Evolutionary conservation across 1,139 yeast genomes (phyloP).

Genomic region (Debaryomyces singareniensis): DNA sequence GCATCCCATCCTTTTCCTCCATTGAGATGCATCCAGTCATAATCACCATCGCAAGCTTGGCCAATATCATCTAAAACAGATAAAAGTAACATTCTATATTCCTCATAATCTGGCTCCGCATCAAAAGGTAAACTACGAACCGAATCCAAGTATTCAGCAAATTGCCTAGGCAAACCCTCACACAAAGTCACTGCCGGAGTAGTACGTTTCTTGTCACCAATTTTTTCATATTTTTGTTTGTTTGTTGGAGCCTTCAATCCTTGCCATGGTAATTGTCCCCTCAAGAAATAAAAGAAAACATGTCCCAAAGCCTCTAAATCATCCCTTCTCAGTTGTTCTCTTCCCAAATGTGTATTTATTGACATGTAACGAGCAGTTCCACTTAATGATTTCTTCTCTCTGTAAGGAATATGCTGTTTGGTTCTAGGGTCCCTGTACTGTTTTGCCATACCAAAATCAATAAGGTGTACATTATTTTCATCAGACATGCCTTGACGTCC

Average conservation of each 20-base stretch:
- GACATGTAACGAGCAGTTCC: constrained; percentile 99
- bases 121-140: constrained; percentile 84
- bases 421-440: constrained; percentile 95
- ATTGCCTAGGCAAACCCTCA: constrained; percentile 77
- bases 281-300: constrained; percentile 85
- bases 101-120: constrained; percentile 91
- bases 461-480: constrained; percentile 54
- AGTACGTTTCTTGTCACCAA: constrained; percentile 89
- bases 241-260: constrained; percentile 97
- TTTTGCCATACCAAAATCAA: constrained; percentile 96
- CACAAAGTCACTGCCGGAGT: constrained; percentile 76
- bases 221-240: constrained; percentile 92
- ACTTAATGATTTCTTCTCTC: constrained; percentile 88
- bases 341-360: constrained; percentile 92
- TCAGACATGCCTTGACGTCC: constrained; percentile 56
- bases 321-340: constrained; percentile 94
- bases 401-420: constrained; percentile 90
- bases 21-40: constrained; percentile 92
- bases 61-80: constrained; percentile 68
- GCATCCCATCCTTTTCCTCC: constrained; percentile 93
- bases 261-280: constrained; percentile 98
- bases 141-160: constrained; percentile 78
- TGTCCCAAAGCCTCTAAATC: constrained; percentile 95
- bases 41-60: constrained; percentile 74
- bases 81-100: constrained; percentile 68